These are phyloP conservation scores for Cucumis cinereus DNA, from an alignment of 306 rosid species.

Conservation along the genomic window DNA sequence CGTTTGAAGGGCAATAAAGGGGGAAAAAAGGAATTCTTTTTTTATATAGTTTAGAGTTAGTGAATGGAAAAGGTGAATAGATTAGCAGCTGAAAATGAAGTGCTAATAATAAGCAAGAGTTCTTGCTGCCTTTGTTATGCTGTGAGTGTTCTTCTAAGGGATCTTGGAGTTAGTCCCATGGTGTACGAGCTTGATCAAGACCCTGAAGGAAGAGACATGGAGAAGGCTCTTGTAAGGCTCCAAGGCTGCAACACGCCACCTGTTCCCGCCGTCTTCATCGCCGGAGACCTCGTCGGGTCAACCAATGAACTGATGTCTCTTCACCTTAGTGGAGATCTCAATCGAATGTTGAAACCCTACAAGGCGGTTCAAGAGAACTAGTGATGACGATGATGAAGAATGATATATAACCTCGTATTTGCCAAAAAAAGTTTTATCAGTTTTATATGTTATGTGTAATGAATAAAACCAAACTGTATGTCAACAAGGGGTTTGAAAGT, in stretches of 20 bases:
- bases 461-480: neutral
- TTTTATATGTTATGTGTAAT: neutral
- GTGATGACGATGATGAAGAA: neutral
- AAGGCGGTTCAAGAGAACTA: constrained; percentile 8
- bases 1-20: neutral
- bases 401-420: neutral
- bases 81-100: constrained; percentile 39
- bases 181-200: constrained; percentile 48
- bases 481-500: neutral
- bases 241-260: constrained; percentile 33
- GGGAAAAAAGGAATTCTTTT: neutral
- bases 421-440: neutral
- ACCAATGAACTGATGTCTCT: constrained; percentile 67
- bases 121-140: constrained; percentile 58
- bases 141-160: constrained; percentile 34
- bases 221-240: constrained; percentile 39
- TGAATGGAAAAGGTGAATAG: constrained; percentile 49
- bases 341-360: constrained; percentile 30
- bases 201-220: constrained; percentile 53
- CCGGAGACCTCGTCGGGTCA: constrained; percentile 43
- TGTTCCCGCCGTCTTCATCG: constrained; percentile 54
- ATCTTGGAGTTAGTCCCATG: constrained; percentile 34
- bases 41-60: neutral
- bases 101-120: constrained; percentile 57
- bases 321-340: constrained; percentile 48